A percentile compares a stretch with the other conserved stretches of the same genome.
phyloP scores from a whole-genome alignment of 352 stramenopile genomes.

The Saprolegnia parasitica region DNA sequence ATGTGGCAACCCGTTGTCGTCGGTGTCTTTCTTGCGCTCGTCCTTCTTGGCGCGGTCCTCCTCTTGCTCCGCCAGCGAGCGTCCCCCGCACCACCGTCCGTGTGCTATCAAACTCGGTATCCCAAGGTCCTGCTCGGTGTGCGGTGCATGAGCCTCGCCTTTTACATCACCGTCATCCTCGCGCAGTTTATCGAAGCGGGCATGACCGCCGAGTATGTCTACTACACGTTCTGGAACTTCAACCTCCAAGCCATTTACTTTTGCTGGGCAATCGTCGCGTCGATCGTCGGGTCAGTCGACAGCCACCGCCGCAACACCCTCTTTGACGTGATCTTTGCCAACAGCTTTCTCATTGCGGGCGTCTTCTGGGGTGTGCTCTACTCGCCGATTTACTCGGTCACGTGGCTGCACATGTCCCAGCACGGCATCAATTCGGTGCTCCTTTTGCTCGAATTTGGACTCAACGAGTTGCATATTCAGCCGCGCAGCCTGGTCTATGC shows the following conservation, averaged over 20 bases:
- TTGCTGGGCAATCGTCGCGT: background rate
- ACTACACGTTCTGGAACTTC: slow-evolving; percentile 8
- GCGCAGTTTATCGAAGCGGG: background rate
- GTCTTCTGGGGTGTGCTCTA: background rate
- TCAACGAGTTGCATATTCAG: background rate
- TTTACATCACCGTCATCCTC: background rate
- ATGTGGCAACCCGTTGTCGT: too few species aligned
- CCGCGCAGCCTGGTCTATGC: background rate
- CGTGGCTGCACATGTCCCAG: background rate
- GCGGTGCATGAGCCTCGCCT: background rate
- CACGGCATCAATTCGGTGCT: background rate
- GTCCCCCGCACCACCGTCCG: too few species aligned
- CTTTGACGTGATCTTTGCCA: background rate
- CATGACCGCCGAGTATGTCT: background rate
- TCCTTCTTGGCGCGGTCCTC: too few species aligned
- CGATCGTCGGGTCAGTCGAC: background rate
- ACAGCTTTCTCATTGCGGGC: background rate
- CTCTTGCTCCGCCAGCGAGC: too few species aligned
- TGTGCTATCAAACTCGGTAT: too few species aligned
- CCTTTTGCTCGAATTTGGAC: background rate
- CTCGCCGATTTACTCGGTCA: background rate
- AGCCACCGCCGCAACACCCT: background rate
- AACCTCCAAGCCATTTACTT: slow-evolving; percentile 5
- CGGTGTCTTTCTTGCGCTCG: too few species aligned
- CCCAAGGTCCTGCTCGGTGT: too few species aligned